Conservation (phyloP, 305 asterid genomes). For the Fraxinus velutina region DNA sequence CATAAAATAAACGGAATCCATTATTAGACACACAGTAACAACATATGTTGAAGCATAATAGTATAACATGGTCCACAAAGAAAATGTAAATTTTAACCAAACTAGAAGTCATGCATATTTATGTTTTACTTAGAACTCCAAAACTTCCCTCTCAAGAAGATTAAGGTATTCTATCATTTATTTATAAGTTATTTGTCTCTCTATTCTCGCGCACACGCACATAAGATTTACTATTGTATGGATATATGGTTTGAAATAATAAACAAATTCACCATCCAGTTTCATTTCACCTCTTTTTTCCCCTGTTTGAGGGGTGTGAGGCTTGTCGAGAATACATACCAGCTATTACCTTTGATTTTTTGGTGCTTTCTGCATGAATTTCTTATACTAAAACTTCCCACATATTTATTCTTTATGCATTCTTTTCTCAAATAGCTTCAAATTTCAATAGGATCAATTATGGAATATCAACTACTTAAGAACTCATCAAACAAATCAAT, state of each 20-base stretch:
- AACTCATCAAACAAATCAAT: background rate
- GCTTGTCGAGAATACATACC: background rate
- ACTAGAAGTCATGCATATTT: background rate
- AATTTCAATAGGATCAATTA: background rate
- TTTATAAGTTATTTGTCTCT: background rate
- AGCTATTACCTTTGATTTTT: background rate
- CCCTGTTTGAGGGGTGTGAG: background rate
- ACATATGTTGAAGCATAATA: background rate
- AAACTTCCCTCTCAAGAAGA: background rate
- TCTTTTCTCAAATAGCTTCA: background rate
- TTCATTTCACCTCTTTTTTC: background rate
- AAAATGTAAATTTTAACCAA: background rate
- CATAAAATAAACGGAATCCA: conserved; percentile 7
- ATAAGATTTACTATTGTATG: background rate
- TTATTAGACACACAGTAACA: background rate
- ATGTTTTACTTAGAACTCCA: background rate
- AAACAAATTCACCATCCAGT: background rate
- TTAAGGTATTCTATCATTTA: background rate
- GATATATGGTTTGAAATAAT: background rate
- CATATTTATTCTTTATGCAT: background rate
- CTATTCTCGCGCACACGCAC: background rate
- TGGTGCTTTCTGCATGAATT: background rate
- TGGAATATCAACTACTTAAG: background rate
- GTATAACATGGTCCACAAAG: background rate
- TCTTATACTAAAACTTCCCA: background rate